Percentiles rank a stretch among this genome's conserved stretches.
phyloP scores from a whole-genome alignment of 108 stramenopile species.

The Pseudonitzschia multiseries region DNA sequence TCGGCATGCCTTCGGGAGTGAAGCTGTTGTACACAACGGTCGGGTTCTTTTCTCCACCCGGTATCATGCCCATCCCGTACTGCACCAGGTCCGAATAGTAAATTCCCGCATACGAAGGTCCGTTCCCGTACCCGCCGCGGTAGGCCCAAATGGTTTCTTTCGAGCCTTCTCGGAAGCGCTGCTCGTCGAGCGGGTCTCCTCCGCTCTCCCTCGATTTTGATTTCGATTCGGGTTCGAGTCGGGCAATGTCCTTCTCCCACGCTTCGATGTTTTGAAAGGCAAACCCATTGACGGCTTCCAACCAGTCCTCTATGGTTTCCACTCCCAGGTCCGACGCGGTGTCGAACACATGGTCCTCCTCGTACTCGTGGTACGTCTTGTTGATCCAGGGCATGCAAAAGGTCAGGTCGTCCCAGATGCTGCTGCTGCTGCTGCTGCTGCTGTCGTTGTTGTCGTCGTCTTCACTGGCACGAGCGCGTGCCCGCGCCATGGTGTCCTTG shows the following conservation, averaged over 20 bases:
- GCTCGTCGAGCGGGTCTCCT: not conserved
- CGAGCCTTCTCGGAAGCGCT: conserved; percentile 4
- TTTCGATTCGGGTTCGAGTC: conserved; percentile 13
- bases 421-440: no score
- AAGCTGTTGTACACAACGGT: conserved; percentile 77
- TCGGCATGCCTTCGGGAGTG: conserved; percentile 66
- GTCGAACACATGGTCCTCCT: not conserved
- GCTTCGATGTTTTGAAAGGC: conserved; percentile 41
- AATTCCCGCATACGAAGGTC: conserved; percentile 26
- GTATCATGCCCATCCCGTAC: conserved; percentile 80
- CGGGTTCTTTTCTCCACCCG: conserved; percentile 57
- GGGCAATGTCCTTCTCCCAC: conserved; percentile 51
- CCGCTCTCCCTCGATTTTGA: no score
- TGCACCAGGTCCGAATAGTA: conserved; percentile 52
- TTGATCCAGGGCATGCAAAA: conserved; percentile 70
- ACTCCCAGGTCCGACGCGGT: conserved; percentile 25
- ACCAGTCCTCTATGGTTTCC: conserved; percentile 53
- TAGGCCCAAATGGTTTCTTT: conserved; percentile 52
- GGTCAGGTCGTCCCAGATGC: conserved; percentile 48
- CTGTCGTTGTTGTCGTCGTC: no score
- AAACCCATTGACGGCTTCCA: conserved; percentile 62
- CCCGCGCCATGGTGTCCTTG: conserved; percentile 10
- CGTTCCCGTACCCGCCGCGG: conserved; percentile 57
- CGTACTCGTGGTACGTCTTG: conserved; percentile 1
- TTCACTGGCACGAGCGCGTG: not conserved